Evolutionary conservation across 163 green algal genomes (phyloP), one percentile per base, ranked within the genome.

Genomic region (Prototheca wickerhamii): DNA sequence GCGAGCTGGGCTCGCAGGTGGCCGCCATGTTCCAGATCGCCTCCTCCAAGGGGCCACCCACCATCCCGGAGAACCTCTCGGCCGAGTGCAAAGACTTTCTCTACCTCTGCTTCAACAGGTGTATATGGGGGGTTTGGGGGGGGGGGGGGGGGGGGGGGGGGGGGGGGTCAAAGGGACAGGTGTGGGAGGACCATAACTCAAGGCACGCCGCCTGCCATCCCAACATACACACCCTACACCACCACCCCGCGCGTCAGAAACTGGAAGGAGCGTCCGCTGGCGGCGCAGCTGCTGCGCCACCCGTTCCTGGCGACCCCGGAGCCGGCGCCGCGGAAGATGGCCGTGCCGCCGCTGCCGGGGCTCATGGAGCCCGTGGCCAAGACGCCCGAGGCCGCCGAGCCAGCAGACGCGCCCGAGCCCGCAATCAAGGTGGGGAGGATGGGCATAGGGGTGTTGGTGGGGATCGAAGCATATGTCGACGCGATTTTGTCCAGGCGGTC

Each of bases 1-100:
- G 75, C 65, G 83, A 93, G 68, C 87, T 86, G 75, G 59, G 68
- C 35, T 79, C 72, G 40, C 77, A 89, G 65, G 75, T 89, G 57
- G 68, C 80, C 10, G 84, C 83, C 20, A 80, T 90, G 63, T 87
- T 85, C 74, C 87, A 95, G 67, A 92, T 96, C 18, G 89, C 89
- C 2, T 84, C 73, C 17, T 84, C 81, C 56, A 88, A 86, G 49
- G 86, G 86, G 35, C 80, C 81, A 4, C 90, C 90, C 18, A 63
- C 80, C 6, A 84, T 95, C 52, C 89, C 89, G 3, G 78, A 89
- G 21, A 52, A 73, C 50, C 74, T 96, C 2, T 88, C 81, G 0
- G 57, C 69, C 3, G 84, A 92, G 53, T 87, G 78, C 60, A 82
- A 79, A 33, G 86, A 95, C 65, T 96, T 96, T 70, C 65, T 96